Conservation (phyloP, 1,284 basidiomycete species). For the Pseudozyma hubeiensis region DNA sequence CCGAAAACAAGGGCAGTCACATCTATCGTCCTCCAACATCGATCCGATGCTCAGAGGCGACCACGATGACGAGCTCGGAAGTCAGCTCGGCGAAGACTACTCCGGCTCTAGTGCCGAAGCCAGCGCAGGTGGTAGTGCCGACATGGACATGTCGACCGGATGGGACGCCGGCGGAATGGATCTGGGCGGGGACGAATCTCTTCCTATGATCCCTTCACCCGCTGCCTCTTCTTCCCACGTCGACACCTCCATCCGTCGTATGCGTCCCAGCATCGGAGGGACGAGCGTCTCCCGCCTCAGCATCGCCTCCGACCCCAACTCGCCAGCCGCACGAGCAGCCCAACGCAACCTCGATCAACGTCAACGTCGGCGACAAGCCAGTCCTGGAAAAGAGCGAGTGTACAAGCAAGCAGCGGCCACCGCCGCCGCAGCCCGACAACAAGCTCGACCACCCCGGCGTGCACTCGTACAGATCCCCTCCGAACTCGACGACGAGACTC, state of each 20-base stretch:
- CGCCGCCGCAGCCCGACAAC: conserved; percentile 1
- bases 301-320: conserved; percentile 26
- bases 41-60: conserved; percentile 9
- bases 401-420: conserved; percentile 8
- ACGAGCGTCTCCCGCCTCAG: conserved; percentile 28
- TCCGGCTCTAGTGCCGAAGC: conserved; percentile 8
- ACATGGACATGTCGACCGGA: conserved; percentile 11
- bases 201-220: conserved; percentile 39
- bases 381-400: conserved; percentile 20
- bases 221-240: conserved; percentile 27
- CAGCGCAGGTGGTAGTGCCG: conserved; percentile 3
- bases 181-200: conserved; percentile 12
- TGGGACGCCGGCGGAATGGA: conserved; percentile 19
- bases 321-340: conserved; percentile 39
- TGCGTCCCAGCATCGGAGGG: conserved; percentile 30
- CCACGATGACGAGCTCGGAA: conserved; percentile 15
- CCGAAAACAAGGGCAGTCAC: conserved; percentile 6
- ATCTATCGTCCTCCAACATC: background rate
- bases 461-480: conserved; percentile 22
- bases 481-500: conserved; percentile 33
- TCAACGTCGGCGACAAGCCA: conserved; percentile 34
- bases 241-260: conserved; percentile 27
- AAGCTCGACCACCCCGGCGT: conserved; percentile 24
- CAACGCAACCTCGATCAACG: conserved; percentile 29
- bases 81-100: conserved; percentile 28